Conservation (phyloP, 192 early-diverging fungal species). For the Funneliformis geosporum region DNA sequence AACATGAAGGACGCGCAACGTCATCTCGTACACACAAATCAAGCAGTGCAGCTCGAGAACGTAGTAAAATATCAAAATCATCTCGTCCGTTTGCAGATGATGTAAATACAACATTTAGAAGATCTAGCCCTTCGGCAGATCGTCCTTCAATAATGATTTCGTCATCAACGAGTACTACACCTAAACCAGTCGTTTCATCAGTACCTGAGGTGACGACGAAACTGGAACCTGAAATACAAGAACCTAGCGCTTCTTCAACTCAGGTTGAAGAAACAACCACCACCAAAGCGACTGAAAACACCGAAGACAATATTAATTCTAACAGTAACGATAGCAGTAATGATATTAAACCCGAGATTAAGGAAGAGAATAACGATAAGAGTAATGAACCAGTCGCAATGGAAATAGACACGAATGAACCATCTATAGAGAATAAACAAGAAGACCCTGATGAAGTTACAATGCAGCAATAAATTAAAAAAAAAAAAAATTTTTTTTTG, state of each 20-base stretch:
- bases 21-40: neutral
- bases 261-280: neutral
- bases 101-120: neutral
- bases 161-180: neutral
- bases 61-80: neutral
- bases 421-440: neutral
- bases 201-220: neutral
- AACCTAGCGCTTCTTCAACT: neutral
- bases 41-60: neutral
- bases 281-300: neutral
- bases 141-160: constrained; percentile 8
- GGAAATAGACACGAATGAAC: constrained; percentile 10
- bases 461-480: neutral
- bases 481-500: neutral
- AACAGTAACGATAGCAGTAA: neutral
- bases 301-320: neutral
- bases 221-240: neutral
- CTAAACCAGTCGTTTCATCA: neutral
- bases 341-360: neutral
- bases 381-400: neutral
- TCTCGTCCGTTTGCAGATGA: neutral
- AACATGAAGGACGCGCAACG: constrained; percentile 1
- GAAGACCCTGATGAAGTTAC: neutral
- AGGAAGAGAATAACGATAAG: neutral
- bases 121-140: neutral